Conservation (phyloP, 306 rosid genomes). For the Trichosanthes cucumerina region DNA sequence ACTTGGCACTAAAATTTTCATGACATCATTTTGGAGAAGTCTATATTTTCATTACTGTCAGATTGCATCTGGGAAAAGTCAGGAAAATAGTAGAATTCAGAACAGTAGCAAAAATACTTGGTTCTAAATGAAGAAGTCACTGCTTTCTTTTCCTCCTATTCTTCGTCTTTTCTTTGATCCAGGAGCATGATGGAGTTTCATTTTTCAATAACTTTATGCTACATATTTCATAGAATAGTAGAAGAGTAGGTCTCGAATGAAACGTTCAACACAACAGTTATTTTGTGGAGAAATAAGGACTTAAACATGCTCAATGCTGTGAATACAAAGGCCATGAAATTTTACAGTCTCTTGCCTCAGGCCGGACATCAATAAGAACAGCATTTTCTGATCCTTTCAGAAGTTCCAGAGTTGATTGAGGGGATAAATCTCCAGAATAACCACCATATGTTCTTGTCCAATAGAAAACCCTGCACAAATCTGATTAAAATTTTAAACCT, state of each 20-base stretch:
- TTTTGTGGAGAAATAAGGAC: slow-evolving; percentile 3
- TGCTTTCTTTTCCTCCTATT: background rate
- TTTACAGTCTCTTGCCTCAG: slow-evolving; percentile 61
- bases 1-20: background rate
- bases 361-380: slow-evolving; percentile 71
- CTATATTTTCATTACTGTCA: background rate
- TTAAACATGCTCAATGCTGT: slow-evolving; percentile 8
- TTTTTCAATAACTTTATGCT: background rate
- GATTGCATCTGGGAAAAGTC: background rate
- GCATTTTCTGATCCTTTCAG: slow-evolving; percentile 56
- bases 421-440: slow-evolving; percentile 82
- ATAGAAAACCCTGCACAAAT: slow-evolving; percentile 82
- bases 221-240: background rate
- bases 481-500: slow-evolving; percentile 51
- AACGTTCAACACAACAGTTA: background rate
- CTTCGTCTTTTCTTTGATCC: background rate
- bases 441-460: slow-evolving; percentile 72
- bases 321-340: slow-evolving; percentile 26
- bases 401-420: slow-evolving; percentile 59
- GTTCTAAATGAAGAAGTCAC: background rate
- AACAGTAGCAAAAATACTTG: background rate
- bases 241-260: background rate
- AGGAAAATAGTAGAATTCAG: background rate
- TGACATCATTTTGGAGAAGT: background rate
- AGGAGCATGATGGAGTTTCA: background rate